Evolutionary conservation across 2,329 filamentous ascomycete genomes (phyloP).

Genomic region (Graphilbum fragrans): DNA sequence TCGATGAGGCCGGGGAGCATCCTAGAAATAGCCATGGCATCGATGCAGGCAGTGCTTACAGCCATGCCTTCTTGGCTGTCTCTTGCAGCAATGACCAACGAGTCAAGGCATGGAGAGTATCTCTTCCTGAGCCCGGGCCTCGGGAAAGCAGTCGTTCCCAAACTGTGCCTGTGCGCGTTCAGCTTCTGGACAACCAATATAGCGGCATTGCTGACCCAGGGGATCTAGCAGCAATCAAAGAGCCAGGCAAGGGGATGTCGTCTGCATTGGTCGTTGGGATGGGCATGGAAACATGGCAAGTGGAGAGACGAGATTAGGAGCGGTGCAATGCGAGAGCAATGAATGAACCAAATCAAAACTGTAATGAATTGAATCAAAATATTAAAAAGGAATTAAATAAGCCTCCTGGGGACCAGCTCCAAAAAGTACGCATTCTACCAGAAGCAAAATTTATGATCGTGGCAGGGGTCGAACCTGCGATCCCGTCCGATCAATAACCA

Average conservation of each 20-base stretch:
- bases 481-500: constrained; percentile 12
- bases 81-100: constrained; percentile 46
- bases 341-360: not conserved
- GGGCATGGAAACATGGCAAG: constrained; percentile 34
- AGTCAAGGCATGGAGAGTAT: constrained; percentile 39
- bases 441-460: constrained; percentile 11
- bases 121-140: not conserved
- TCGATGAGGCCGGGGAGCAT: constrained; percentile 13
- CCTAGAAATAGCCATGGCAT: constrained; percentile 1
- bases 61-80: constrained; percentile 12
- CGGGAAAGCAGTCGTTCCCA: not conserved
- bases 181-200: constrained; percentile 35
- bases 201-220: constrained; percentile 51
- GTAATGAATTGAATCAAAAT: not conserved
- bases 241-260: not conserved
- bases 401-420: no score
- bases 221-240: constrained; percentile 29
- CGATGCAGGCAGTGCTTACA: constrained; percentile 8
- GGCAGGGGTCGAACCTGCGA: constrained; percentile 17
- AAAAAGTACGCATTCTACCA: no score
- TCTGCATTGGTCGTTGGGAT: constrained; percentile 28
- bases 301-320: no score
- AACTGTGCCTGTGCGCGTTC: constrained; percentile 13
- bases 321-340: not conserved
- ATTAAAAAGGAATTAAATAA: not conserved